These are phyloP conservation scores for Rubus parviflorus DNA, from an alignment of 306 rosid genomes.

Conservation along the genomic window DNA sequence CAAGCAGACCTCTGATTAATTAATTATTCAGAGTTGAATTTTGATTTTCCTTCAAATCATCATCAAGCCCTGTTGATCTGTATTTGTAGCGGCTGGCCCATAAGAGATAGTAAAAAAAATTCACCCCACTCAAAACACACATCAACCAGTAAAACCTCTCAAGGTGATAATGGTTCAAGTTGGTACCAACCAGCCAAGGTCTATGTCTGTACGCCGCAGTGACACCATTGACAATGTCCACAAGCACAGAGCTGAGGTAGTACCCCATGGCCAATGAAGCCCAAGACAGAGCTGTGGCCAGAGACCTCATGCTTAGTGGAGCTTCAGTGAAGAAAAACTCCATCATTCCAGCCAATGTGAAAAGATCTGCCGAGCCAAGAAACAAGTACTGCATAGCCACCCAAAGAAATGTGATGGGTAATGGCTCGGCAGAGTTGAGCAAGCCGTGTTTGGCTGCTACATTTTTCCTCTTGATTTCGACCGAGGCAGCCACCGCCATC, in stretches of 20 bases:
- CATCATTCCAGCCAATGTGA: conserved; percentile 78
- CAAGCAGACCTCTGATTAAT: not conserved
- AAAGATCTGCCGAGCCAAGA: conserved; percentile 76
- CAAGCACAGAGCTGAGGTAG: conserved; percentile 66
- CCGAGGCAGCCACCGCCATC: conserved; percentile 83
- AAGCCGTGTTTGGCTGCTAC: conserved; percentile 36
- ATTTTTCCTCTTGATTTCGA: conserved; percentile 66
- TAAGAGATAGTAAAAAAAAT: conserved; percentile 53
- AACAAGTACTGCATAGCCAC: conserved; percentile 67
- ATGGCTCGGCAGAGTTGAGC: conserved; percentile 43
- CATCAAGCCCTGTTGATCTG: conserved; percentile 27
- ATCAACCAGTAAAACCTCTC: conserved; percentile 83
- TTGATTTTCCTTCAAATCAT: conserved; percentile 11
- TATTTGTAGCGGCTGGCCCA: conserved; percentile 65
- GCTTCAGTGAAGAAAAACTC: conserved; percentile 91
- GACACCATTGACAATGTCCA: conserved; percentile 49
- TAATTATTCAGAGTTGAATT: not conserved
- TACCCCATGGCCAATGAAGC: conserved; percentile 77
- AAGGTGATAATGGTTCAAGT: conserved; percentile 65
- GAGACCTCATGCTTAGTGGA: conserved; percentile 66
- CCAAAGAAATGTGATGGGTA: conserved; percentile 74
- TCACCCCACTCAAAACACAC: conserved; percentile 63
- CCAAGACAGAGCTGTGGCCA: conserved; percentile 81
- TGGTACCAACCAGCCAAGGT: conserved; percentile 63
- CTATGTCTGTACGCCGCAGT: conserved; percentile 39